Conservation (phyloP, 768 basidiomycete genomes). For the Auriscalpium orientale region DNA sequence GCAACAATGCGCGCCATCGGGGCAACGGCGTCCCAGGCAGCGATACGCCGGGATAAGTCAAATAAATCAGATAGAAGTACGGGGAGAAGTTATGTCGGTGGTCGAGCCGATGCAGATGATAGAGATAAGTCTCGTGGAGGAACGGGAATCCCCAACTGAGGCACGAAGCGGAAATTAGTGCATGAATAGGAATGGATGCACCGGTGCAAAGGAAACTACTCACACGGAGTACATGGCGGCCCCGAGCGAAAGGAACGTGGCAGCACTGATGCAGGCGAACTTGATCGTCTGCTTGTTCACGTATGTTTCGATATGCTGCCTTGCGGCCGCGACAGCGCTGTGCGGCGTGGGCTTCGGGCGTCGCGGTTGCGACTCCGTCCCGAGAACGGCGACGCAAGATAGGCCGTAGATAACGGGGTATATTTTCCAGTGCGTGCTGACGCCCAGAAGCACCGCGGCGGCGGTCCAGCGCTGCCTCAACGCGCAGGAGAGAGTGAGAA, state of each 20-base stretch:
- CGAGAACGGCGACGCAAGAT: slow-evolving; percentile 57
- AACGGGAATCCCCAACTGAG: slow-evolving; percentile 92
- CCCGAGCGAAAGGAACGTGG: slow-evolving; percentile 59
- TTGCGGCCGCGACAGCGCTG: background rate
- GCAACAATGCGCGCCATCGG: slow-evolving; percentile 37
- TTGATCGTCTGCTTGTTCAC: slow-evolving; percentile 46
- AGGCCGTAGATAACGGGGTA: slow-evolving; percentile 90
- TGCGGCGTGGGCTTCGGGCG: background rate
- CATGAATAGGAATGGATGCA: background rate
- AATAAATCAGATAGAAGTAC: slow-evolving; percentile 93
- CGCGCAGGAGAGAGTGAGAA: slow-evolving; percentile 57
- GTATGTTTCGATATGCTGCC: slow-evolving; percentile 24
- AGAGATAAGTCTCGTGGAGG: slow-evolving; percentile 85
- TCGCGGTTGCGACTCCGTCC: slow-evolving; percentile 7
- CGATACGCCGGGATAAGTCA: slow-evolving; percentile 54
- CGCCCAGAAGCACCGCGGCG: slow-evolving; percentile 68
- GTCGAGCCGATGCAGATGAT: slow-evolving; percentile 85
- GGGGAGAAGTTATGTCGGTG: slow-evolving; percentile 98
- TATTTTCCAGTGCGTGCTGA: slow-evolving; percentile 94
- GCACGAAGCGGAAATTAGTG: background rate
- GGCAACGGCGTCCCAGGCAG: slow-evolving; percentile 17
- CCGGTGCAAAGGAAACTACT: slow-evolving; percentile 20
- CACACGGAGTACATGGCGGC: slow-evolving; percentile 67
- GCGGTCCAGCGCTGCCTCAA: slow-evolving; percentile 50
- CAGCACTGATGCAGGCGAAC: slow-evolving; percentile 64